Conservation (phyloP, 1,139 yeast species). For the Ogataea hybrid region DNA sequence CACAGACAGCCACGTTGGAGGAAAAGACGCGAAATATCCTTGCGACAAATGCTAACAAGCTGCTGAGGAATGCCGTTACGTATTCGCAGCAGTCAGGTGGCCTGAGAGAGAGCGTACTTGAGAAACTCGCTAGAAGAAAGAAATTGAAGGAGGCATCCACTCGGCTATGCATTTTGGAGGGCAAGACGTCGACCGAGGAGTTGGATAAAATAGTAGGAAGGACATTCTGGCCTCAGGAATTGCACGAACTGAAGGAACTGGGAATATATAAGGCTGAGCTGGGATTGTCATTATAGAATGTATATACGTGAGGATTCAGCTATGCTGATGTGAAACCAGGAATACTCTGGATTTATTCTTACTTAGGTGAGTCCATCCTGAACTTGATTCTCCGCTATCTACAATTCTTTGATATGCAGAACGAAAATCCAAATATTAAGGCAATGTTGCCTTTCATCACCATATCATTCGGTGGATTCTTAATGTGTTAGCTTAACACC, state of each 20-base stretch:
- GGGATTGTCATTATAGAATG: neutral
- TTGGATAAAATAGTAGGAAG: slow-evolving; percentile 35
- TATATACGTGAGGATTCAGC: no score
- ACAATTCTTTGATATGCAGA: no score
- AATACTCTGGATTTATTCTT: no score
- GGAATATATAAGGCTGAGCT: slow-evolving; percentile 3
- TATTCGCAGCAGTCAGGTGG: slow-evolving; percentile 49
- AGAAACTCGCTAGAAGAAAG: slow-evolving; percentile 43
- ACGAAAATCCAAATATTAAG: no score
- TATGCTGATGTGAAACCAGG: no score
- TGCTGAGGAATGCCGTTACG: slow-evolving; percentile 48
- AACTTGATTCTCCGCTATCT: no score
- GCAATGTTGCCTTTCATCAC: no score
- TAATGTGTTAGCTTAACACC: no score
- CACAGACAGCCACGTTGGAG: slow-evolving; percentile 32
- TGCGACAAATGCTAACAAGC: slow-evolving; percentile 39
- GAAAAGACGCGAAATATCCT: slow-evolving; percentile 34
- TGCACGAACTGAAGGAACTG: slow-evolving; percentile 23
- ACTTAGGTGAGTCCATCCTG: no score
- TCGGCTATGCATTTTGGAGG: slow-evolving; percentile 46
- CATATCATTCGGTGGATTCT: no score
- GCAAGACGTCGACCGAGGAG: slow-evolving; percentile 36
- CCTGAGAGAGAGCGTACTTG: slow-evolving; percentile 45
- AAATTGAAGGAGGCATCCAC: slow-evolving; percentile 44
- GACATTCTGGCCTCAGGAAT: slow-evolving; percentile 27